Conservation (phyloP, 768 basidiomycete species). For the Pilatotrama ljubarskyi region DNA sequence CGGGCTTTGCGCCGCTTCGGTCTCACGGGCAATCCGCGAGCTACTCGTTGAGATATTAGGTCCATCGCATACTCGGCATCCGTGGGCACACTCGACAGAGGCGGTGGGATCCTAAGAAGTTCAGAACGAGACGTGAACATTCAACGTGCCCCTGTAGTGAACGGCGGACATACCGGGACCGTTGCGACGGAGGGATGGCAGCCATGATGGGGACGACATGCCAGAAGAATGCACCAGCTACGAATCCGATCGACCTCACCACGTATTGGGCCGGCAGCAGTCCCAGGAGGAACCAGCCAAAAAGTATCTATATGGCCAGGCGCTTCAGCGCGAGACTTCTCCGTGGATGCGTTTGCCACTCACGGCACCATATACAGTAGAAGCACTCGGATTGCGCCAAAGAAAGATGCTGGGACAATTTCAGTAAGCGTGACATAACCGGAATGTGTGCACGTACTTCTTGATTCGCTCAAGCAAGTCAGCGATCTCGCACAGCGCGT, state of each 20-base stretch:
- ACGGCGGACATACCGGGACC: slow-evolving; percentile 41
- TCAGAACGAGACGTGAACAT: too few relatives aligned
- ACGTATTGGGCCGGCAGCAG: slow-evolving; percentile 52
- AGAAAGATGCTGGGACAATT: slow-evolving; percentile 51
- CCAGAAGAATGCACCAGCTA: slow-evolving; percentile 60
- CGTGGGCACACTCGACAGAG: slow-evolving; percentile 57
- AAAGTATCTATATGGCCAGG: slow-evolving; percentile 37
- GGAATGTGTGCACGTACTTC: slow-evolving; percentile 45
- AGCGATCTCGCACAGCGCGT: slow-evolving; percentile 46
- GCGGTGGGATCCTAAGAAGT: slow-evolving; percentile 33
- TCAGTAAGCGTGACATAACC: slow-evolving; percentile 4
- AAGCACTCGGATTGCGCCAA: slow-evolving; percentile 60
- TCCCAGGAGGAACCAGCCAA: slow-evolving; percentile 40
- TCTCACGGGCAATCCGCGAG: slow-evolving; percentile 51
- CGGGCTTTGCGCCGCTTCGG: slow-evolving; percentile 26
- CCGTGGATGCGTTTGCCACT: slow-evolving; percentile 16
- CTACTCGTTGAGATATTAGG: slow-evolving; percentile 59
- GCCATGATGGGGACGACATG: slow-evolving; percentile 58
- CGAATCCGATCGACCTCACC: slow-evolving; percentile 47
- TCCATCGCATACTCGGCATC: slow-evolving; percentile 74
- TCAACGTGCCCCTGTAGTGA: too few relatives aligned
- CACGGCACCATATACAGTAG: slow-evolving; percentile 50
- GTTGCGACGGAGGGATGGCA: slow-evolving; percentile 48
- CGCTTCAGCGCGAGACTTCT: slow-evolving; percentile 4
- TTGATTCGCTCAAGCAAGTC: slow-evolving; percentile 65